Evolutionary conservation across 1,284 basidiomycete species (phyloP).

Genomic region (Tilletiopsis washingtonensis): DNA sequence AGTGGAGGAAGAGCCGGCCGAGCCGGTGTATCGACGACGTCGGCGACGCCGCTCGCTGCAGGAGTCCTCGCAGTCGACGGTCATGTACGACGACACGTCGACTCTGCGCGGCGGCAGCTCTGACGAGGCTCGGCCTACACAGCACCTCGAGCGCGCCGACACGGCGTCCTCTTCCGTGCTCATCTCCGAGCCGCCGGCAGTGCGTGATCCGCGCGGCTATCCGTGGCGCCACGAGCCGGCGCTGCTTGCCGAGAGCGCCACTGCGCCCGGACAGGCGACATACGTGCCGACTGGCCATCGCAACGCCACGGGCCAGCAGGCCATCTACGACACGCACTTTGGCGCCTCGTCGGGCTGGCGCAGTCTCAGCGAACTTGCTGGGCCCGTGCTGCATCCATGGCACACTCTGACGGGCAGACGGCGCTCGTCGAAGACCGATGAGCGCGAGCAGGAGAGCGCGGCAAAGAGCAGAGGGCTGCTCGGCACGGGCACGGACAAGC

Average conservation of each 20-base stretch:
- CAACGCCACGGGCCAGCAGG: slow-evolving; percentile 32
- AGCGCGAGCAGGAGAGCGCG: background rate
- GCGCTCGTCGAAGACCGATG: background rate
- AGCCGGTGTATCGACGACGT: background rate
- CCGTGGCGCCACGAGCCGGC: background rate
- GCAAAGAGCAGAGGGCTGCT: background rate
- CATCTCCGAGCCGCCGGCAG: background rate
- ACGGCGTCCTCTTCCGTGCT: background rate
- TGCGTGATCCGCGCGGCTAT: background rate
- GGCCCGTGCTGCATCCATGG: slow-evolving; percentile 5
- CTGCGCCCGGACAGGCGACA: background rate
- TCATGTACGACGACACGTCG: background rate
- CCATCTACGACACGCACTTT: slow-evolving; percentile 34
- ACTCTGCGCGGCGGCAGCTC: too few species aligned
- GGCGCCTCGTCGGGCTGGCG: slow-evolving; percentile 12
- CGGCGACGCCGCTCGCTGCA: background rate
- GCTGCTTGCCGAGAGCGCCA: background rate
- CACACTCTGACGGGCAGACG: slow-evolving; percentile 1
- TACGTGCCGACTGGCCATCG: slow-evolving; percentile 7
- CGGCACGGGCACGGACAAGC: background rate
- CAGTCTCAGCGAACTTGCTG: slow-evolving; percentile 2
- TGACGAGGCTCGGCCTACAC: too few species aligned
- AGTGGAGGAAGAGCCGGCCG: too few species aligned
- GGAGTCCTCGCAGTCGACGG: background rate
- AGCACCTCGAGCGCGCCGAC: background rate